Evolutionary conservation across 2,329 filamentous ascomycete species (phyloP).

Genomic region (Didymella exigua): DNA sequence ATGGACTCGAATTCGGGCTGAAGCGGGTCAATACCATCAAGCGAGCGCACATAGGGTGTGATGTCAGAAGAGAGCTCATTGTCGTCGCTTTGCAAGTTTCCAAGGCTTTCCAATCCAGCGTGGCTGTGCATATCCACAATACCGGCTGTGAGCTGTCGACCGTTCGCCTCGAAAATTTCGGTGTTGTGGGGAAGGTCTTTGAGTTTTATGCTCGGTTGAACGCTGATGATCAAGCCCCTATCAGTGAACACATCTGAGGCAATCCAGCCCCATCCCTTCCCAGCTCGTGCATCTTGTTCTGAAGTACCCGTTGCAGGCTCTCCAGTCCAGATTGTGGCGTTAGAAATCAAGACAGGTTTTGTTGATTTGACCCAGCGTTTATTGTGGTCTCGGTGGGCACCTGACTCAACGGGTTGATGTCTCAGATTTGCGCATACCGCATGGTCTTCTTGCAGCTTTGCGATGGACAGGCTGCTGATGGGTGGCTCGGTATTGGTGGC

Average conservation of each 20-base stretch:
- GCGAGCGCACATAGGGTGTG: slow-evolving; percentile 70
- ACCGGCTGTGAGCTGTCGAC: slow-evolving; percentile 67
- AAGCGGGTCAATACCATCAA: slow-evolving; percentile 67
- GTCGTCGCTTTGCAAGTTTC: slow-evolving; percentile 62
- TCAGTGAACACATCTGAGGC: slow-evolving; percentile 66
- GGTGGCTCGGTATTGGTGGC: slow-evolving; percentile 23
- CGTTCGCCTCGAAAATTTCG: slow-evolving; percentile 62
- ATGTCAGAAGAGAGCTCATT: slow-evolving; percentile 70
- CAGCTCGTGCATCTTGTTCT: slow-evolving; percentile 60
- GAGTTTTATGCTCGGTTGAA: slow-evolving; percentile 54
- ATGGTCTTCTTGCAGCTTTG: slow-evolving; percentile 61
- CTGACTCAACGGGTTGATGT: slow-evolving; percentile 61
- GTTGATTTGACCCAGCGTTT: slow-evolving; percentile 65
- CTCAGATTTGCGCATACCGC: slow-evolving; percentile 62
- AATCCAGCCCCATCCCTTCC: slow-evolving; percentile 66
- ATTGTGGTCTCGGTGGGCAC: slow-evolving; percentile 62
- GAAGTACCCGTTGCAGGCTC: slow-evolving; percentile 62
- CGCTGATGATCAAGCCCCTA: slow-evolving; percentile 64
- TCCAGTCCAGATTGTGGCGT: slow-evolving; percentile 70
- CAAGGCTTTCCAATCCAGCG: slow-evolving; percentile 45
- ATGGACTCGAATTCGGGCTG: slow-evolving; percentile 71
- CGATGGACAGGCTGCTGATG: slow-evolving; percentile 53
- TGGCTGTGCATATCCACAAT: slow-evolving; percentile 77
- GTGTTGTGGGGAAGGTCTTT: slow-evolving; percentile 39
- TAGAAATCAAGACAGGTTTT: slow-evolving; percentile 67